Evolutionary conservation across 805 yeast species (phyloP).

Genomic region (Nakazawaea peltata): DNA sequence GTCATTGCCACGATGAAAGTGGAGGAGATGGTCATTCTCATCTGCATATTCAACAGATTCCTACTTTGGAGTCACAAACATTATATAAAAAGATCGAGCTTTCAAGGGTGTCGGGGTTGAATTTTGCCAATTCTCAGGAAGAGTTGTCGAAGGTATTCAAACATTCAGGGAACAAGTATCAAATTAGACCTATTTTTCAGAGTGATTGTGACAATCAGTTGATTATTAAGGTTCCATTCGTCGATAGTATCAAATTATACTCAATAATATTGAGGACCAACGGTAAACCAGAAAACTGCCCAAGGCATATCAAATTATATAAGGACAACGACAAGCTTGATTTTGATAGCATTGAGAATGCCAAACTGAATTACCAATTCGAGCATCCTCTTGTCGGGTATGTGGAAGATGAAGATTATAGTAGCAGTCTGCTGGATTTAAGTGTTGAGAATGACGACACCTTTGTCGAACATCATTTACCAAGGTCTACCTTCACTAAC

Average conservation of each 20-base stretch:
- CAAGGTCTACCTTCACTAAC: constrained; percentile 67
- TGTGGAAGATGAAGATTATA: constrained; percentile 30
- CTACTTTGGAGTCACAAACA: constrained; percentile 66
- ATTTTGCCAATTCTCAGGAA: constrained; percentile 43
- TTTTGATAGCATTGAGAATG: constrained; percentile 50
- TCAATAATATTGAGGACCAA: constrained; percentile 65
- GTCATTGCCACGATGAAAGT: constrained; percentile 12
- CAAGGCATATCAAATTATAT: constrained; percentile 59
- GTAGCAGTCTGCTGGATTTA: constrained; percentile 13
- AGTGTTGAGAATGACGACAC: constrained; percentile 33
- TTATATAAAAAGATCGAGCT: constrained; percentile 54
- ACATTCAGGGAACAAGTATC: constrained; percentile 37
- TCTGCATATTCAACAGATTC: constrained; percentile 52
- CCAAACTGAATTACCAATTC: constrained; percentile 41
- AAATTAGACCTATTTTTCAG: constrained; percentile 35
- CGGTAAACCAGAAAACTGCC: constrained; percentile 52
- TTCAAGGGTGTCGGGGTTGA: constrained; percentile 53
- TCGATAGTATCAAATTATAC: constrained; percentile 63
- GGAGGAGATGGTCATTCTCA: constrained; percentile 29
- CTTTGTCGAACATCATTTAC: constrained; percentile 77
- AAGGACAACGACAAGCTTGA: constrained; percentile 68
- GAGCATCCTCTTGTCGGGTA: constrained; percentile 61
- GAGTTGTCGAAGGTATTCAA: constrained; percentile 50
- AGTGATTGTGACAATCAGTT: constrained; percentile 78
- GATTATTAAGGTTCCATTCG: constrained; percentile 72